Conservation (phyloP, 2,329 filamentous ascomycete genomes). For the Penicillium sp. region DNA sequence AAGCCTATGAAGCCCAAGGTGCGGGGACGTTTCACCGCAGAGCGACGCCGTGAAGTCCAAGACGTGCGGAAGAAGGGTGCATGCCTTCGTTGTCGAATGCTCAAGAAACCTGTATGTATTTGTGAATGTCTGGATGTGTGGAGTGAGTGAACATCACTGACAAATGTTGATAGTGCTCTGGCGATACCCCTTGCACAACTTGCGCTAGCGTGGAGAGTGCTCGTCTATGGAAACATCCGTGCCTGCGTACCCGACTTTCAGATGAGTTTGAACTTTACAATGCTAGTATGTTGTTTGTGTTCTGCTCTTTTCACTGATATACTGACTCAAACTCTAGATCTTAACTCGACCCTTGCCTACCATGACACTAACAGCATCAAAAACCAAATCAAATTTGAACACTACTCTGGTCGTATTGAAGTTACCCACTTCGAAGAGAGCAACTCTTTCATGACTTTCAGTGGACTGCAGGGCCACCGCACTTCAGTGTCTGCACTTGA, state of each 20-base stretch:
- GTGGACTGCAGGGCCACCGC: slow-evolving; percentile 41
- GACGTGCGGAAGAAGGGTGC: slow-evolving; percentile 60
- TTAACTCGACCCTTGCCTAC: slow-evolving; percentile 54
- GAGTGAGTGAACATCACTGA: slow-evolving; percentile 1
- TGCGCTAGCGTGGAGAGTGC: slow-evolving; percentile 60
- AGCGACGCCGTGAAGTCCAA: slow-evolving; percentile 58
- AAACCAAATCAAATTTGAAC: slow-evolving; percentile 49
- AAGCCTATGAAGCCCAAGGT: slow-evolving; percentile 49
- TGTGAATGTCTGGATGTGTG: not conserved
- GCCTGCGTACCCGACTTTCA: slow-evolving; percentile 57
- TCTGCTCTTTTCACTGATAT: not conserved
- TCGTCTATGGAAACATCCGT: slow-evolving; percentile 60
- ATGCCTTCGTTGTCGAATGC: slow-evolving; percentile 62
- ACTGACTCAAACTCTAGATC: slow-evolving; percentile 31
- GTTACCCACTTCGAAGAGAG: slow-evolving; percentile 56
- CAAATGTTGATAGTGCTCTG: slow-evolving; percentile 49
- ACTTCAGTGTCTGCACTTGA: slow-evolving; percentile 37
- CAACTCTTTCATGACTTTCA: slow-evolving; percentile 49
- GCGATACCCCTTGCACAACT: slow-evolving; percentile 58
- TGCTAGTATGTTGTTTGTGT: slow-evolving; percentile 39
- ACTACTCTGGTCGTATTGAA: slow-evolving; percentile 53
- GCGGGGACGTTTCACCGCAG: slow-evolving; percentile 56
- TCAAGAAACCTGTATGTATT: slow-evolving; percentile 56
- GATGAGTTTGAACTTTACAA: slow-evolving; percentile 60
- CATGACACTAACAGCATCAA: slow-evolving; percentile 51